Evolutionary conservation across 83 land plant species (phyloP).

Genomic region (Picea abies): DNA sequence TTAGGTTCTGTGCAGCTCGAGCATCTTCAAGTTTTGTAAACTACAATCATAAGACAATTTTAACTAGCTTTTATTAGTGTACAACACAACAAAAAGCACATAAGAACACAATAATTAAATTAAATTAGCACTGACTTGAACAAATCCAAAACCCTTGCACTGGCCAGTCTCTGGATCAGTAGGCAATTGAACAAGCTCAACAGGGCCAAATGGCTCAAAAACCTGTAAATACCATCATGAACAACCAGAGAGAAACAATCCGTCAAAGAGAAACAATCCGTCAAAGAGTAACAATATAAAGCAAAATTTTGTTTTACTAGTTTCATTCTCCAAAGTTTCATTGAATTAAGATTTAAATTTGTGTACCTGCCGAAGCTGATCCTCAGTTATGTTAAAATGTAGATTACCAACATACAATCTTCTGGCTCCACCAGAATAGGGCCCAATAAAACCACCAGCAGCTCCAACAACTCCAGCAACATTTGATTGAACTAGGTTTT

Average conservation of each 20-base stretch:
- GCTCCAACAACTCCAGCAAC: conserved; percentile 46
- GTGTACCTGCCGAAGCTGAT: conserved; percentile 84
- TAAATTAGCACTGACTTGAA: conserved; percentile 54
- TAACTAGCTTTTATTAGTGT: neutral
- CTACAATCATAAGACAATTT: conserved; percentile 40
- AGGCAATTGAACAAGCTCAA: conserved; percentile 97
- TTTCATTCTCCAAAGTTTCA: neutral
- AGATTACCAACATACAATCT: conserved; percentile 96
- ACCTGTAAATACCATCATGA: conserved; percentile 46
- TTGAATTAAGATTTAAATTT: neutral
- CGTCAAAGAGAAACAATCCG: neutral
- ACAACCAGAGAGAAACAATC: neutral
- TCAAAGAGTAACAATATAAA: neutral
- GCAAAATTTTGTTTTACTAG: neutral
- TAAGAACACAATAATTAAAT: neutral
- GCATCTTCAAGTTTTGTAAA: conserved; percentile 93
- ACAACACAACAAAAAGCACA: neutral
- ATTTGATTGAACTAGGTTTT: conserved; percentile 92
- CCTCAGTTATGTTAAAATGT: conserved; percentile 89
- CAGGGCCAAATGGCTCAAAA: conserved; percentile 97
- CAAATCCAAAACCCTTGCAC: conserved; percentile 98
- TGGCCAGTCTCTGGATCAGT: conserved; percentile 93
- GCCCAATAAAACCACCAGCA: conserved; percentile 66
- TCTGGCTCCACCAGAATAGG: conserved; percentile 88
- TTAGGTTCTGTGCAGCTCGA: conserved; percentile 87